Evolutionary conservation across 2,329 filamentous ascomycete species (phyloP).

Genomic region (Boeremia lycopersici): DNA sequence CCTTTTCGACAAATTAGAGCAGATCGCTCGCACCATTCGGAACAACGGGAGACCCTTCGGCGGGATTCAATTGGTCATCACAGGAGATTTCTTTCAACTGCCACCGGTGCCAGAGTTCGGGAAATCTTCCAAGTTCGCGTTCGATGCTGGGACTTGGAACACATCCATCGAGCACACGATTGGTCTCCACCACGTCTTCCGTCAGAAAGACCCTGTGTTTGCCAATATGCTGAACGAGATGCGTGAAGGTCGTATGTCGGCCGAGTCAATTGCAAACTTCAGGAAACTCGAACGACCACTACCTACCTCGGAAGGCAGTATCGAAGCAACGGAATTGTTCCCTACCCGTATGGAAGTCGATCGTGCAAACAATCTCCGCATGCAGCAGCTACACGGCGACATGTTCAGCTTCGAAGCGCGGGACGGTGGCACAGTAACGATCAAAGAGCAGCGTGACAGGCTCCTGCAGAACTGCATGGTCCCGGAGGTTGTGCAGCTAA

Average conservation of each 20-base stretch:
- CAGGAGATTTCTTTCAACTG: slow-evolving; percentile 96
- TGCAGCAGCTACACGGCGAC: slow-evolving; percentile 73
- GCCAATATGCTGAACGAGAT: slow-evolving; percentile 97
- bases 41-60: slow-evolving; percentile 94
- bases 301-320: slow-evolving; percentile 69
- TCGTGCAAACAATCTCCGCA: slow-evolving; percentile 75
- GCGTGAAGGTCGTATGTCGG: slow-evolving; percentile 81
- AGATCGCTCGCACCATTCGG: slow-evolving; percentile 81
- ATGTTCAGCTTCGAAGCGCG: slow-evolving; percentile 71
- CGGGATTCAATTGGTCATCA: slow-evolving; percentile 93
- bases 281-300: slow-evolving; percentile 70
- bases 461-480: slow-evolving; percentile 92
- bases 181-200: slow-evolving; percentile 91
- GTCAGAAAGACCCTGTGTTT: slow-evolving; percentile 89
- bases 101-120: slow-evolving; percentile 86
- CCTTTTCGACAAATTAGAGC: slow-evolving; percentile 92
- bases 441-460: slow-evolving; percentile 73
- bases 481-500: slow-evolving; percentile 77
- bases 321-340: slow-evolving; percentile 90
- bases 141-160: slow-evolving; percentile 89
- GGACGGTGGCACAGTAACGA: slow-evolving; percentile 72
- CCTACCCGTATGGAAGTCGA: slow-evolving; percentile 92
- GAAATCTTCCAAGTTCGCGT: slow-evolving; percentile 82
- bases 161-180: slow-evolving; percentile 96
- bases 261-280: slow-evolving; percentile 79